Evolutionary conservation across 2,329 filamentous ascomycete genomes (phyloP).

Genomic region (Hypomyces perniciosus): DNA sequence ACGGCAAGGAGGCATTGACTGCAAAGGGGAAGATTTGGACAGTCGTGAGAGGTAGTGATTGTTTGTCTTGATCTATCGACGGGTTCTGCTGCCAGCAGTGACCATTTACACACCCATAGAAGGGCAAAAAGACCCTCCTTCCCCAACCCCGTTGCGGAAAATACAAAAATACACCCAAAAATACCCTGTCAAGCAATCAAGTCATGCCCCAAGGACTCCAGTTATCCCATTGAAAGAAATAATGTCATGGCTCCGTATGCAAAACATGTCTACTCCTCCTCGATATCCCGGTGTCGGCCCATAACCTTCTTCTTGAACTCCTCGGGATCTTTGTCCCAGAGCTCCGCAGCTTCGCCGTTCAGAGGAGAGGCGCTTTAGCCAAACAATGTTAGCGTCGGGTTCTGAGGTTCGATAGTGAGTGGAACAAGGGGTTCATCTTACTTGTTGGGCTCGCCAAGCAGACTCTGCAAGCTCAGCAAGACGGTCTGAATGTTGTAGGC

Average conservation of each 20-base stretch:
- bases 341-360: conserved; percentile 90
- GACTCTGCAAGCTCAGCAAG: conserved; percentile 84
- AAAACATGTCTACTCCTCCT: conserved; percentile 43
- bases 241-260: conserved; percentile 15
- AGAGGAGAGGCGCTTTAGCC: conserved; percentile 72
- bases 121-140: conserved; percentile 4
- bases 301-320: conserved; percentile 79
- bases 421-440: conserved; percentile 42
- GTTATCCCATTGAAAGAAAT: conserved; percentile 30
- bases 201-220: conserved; percentile 36
- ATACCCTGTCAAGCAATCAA: conserved; percentile 26
- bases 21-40: not conserved
- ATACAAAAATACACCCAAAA: conserved; percentile 26
- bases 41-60: conserved; percentile 12
- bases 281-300: conserved; percentile 56
- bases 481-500: conserved; percentile 96
- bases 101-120: conserved; percentile 8
- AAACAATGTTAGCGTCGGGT: conserved; percentile 14
- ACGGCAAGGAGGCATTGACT: not conserved
- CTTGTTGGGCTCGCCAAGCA: conserved; percentile 98
- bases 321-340: conserved; percentile 84
- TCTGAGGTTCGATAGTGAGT: not conserved
- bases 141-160: conserved; percentile 11
- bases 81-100: conserved; percentile 8
- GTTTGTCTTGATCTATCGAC: conserved; percentile 10